These are phyloP conservation scores for Solanum tarapatanum DNA, from an alignment of 257 asterid species.

Conservation along the genomic window DNA sequence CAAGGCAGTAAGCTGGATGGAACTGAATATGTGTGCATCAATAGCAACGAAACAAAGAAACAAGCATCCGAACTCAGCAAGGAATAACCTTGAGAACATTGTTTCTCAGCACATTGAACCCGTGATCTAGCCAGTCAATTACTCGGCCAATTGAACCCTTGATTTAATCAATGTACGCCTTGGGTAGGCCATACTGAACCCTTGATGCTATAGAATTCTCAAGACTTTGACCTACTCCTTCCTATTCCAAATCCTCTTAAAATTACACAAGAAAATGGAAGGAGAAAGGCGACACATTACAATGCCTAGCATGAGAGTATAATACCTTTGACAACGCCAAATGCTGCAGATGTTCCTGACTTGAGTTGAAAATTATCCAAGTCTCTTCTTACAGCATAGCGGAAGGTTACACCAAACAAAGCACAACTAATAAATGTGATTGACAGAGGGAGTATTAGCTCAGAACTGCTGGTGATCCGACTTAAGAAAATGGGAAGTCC, in stretches of 20 bases:
- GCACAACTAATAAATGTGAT: conserved; percentile 70
- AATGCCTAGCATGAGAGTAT: not conserved
- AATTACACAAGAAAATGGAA: not conserved
- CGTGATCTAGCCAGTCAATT: not conserved
- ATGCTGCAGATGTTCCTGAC: conserved; percentile 79
- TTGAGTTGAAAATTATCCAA: conserved; percentile 72
- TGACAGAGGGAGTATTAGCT: conserved; percentile 59
- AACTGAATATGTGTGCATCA: not conserved
- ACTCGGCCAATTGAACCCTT: not conserved
- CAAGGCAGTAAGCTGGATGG: not conserved
- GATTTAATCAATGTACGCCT: not conserved
- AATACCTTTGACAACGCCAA: conserved; percentile 76
- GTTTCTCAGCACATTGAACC: not conserved
- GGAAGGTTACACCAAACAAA: conserved; percentile 74
- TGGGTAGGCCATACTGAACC: not conserved
- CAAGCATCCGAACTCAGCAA: not conserved
- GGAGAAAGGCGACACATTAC: not conserved
- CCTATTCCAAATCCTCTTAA: not conserved
- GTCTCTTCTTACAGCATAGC: conserved; percentile 80
- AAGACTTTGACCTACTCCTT: not conserved
- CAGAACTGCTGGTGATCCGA: conserved; percentile 26
- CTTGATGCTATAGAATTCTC: not conserved
- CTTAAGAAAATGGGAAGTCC: conserved; percentile 59
- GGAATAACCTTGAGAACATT: not conserved
- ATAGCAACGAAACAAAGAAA: not conserved